A percentile compares a stretch with the other conserved stretches of the same genome.
Conservation (phyloP, 495 filamentous ascomycete genomes). For the Apodospora peruviana region DNA sequence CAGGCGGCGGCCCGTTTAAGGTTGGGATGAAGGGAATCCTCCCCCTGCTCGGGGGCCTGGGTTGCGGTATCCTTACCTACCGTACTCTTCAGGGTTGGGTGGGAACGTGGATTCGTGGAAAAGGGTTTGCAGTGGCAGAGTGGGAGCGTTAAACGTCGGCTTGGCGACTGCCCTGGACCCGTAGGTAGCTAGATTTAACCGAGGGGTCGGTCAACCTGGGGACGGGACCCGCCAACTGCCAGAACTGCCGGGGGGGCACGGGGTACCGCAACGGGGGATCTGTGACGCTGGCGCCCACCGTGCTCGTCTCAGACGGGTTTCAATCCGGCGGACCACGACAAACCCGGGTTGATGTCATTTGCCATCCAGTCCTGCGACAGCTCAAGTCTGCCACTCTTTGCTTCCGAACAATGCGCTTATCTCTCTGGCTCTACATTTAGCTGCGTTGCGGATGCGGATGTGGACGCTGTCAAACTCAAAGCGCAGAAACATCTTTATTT, state of each 20-base stretch:
- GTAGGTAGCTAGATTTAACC: not conserved
- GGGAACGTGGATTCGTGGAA: not conserved
- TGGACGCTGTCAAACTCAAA: too few relatives aligned
- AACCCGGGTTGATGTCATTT: slow-evolving; percentile 11
- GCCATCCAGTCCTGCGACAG: slow-evolving; percentile 14
- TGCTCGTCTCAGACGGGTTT: slow-evolving; percentile 30
- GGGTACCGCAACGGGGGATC: slow-evolving; percentile 10
- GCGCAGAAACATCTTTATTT: not conserved
- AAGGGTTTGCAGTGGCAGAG: not conserved
- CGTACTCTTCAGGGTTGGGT: not conserved
- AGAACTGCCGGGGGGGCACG: not conserved
- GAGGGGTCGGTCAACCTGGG: not conserved
- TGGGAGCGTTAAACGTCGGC: not conserved
- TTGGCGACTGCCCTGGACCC: not conserved
- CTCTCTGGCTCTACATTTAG: too few relatives aligned
- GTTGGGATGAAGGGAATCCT: slow-evolving; percentile 29
- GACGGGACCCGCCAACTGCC: too few relatives aligned
- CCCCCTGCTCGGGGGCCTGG: slow-evolving; percentile 24
- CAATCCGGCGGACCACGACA: slow-evolving; percentile 25
- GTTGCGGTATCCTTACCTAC: not conserved
- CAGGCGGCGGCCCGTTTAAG: slow-evolving; percentile 19
- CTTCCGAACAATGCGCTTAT: not conserved
- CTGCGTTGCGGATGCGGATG: too few relatives aligned
- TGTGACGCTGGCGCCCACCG: slow-evolving; percentile 24
- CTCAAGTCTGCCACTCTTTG: not conserved